Evolutionary conservation across 2,329 filamentous ascomycete species (phyloP).

Genomic region (Trichoderma simmonsii): DNA sequence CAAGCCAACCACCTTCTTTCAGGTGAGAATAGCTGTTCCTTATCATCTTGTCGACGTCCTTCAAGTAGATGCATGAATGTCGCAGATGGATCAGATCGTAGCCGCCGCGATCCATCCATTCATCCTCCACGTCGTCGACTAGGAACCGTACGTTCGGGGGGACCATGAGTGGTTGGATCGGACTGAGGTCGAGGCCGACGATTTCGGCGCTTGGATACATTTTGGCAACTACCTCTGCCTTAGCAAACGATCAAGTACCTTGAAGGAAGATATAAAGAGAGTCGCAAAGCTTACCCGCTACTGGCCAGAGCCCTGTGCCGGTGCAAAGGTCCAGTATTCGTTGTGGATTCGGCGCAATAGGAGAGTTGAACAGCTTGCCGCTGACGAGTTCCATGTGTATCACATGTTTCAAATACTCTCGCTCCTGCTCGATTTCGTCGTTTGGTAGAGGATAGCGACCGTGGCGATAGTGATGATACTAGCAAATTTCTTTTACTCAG

Average conservation of each 20-base stretch:
- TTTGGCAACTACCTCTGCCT: conserved; percentile 28
- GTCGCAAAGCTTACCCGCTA: conserved; percentile 30
- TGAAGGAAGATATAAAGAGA: too few relatives aligned
- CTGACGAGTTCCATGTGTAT: conserved; percentile 35
- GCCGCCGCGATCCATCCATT: conserved; percentile 29
- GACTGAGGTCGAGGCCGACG: conserved; percentile 38
- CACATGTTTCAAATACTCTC: conserved; percentile 41
- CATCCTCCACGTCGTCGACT: conserved; percentile 35
- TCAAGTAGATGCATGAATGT: conserved; percentile 23
- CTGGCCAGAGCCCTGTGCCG: conserved; percentile 39
- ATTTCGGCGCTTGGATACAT: conserved; percentile 36
- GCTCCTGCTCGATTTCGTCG: conserved; percentile 38
- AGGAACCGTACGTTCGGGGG: conserved; percentile 40
- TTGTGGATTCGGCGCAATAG: conserved; percentile 36
- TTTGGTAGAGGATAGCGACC: conserved; percentile 39
- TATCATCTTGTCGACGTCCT: conserved; percentile 21
- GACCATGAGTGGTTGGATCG: conserved; percentile 40
- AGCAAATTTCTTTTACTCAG: background rate
- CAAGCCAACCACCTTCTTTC: conserved; percentile 44
- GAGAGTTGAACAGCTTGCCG: conserved; percentile 40
- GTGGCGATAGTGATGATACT: conserved; percentile 36
- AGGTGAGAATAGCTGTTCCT: conserved; percentile 28
- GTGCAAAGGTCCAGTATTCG: conserved; percentile 41
- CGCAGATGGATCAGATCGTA: conserved; percentile 34
- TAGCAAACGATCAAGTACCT: background rate